A percentile compares a stretch with the other conserved stretches of the same genome.
Conservation (phyloP, 768 basidiomycete genomes). For the Coprinellus aureogranulatus region DNA sequence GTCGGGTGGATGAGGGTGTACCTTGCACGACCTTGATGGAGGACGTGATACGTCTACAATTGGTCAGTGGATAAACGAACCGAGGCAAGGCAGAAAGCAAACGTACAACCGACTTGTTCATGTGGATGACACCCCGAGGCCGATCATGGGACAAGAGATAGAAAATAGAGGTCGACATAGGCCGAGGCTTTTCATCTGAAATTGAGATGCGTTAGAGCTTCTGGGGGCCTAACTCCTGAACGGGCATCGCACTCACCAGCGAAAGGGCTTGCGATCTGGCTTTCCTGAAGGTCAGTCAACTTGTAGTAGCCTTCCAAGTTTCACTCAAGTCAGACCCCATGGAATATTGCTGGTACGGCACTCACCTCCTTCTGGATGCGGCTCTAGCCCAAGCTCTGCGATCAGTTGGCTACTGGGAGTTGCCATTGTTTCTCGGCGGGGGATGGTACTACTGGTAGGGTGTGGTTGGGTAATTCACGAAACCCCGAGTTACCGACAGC, state of each 20-base stretch:
- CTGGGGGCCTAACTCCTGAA: no score
- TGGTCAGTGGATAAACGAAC: background rate
- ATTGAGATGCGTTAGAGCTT: no score
- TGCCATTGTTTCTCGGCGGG: background rate
- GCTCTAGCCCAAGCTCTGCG: background rate
- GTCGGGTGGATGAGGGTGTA: conserved; percentile 44
- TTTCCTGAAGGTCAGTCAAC: conserved; percentile 12
- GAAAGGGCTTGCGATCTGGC: conserved; percentile 15
- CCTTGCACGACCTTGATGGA: conserved; percentile 48
- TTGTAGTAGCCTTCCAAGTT: conserved; percentile 21
- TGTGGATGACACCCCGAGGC: conserved; percentile 41
- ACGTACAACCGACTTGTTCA: conserved; percentile 48
- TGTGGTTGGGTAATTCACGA: no score
- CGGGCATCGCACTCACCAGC: conserved; percentile 17
- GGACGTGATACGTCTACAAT: conserved; percentile 48
- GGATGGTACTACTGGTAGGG: no score
- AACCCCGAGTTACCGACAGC: no score
- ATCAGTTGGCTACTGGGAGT: conserved; percentile 1
- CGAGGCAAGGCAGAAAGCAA: background rate
- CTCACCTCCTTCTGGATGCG: conserved; percentile 2
- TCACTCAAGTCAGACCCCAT: no score
- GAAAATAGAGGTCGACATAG: conserved; percentile 45
- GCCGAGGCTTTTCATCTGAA: conserved; percentile 21
- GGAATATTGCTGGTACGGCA: background rate
- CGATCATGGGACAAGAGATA: conserved; percentile 45